These are phyloP conservation scores for Hypoxylon lenormandii DNA, from an alignment of 495 filamentous ascomycete species.

Conservation along the genomic window DNA sequence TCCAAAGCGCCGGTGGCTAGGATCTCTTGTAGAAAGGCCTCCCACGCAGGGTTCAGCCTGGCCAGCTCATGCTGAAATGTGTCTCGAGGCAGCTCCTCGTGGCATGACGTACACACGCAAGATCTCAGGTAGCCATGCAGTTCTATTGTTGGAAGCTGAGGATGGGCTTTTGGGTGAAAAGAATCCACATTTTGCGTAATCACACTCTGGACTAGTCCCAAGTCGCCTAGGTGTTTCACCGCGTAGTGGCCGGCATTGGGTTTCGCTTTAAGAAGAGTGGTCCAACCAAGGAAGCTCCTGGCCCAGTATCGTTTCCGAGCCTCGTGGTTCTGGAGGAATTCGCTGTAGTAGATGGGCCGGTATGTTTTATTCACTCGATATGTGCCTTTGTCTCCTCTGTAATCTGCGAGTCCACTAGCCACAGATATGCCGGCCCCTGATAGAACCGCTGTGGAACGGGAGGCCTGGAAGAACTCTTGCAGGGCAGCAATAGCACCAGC, in stretches of 20 bases:
- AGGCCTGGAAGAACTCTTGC: slow-evolving; percentile 74
- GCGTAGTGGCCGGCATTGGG: slow-evolving; percentile 86
- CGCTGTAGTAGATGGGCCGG: slow-evolving; percentile 90
- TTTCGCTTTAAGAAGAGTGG: slow-evolving; percentile 76
- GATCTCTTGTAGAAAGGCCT: slow-evolving; percentile 76
- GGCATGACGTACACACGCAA: slow-evolving; percentile 83
- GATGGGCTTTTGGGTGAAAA: slow-evolving; percentile 84
- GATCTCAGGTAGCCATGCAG: slow-evolving; percentile 89
- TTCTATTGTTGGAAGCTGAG: slow-evolving; percentile 78
- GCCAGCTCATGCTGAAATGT: slow-evolving; percentile 81
- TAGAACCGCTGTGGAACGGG: slow-evolving; percentile 72
- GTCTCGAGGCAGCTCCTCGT: slow-evolving; percentile 72
- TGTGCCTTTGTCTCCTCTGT: slow-evolving; percentile 87
- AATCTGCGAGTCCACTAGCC: slow-evolving; percentile 91
- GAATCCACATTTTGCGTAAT: slow-evolving; percentile 98
- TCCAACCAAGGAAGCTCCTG: slow-evolving; percentile 92
- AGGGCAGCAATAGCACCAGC: slow-evolving; percentile 81
- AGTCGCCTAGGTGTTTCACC: slow-evolving; percentile 72
- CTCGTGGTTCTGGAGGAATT: slow-evolving; percentile 85
- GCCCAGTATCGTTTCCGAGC: slow-evolving; percentile 96
- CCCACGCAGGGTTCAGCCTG: slow-evolving; percentile 86
- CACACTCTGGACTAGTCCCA: slow-evolving; percentile 78
- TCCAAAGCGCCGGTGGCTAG: slow-evolving; percentile 77
- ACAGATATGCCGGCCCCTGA: slow-evolving; percentile 95
- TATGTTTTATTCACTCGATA: slow-evolving; percentile 91